phyloP scores from a whole-genome alignment of 2,329 filamentous ascomycete genomes.

The Penicillium expansum region DNA sequence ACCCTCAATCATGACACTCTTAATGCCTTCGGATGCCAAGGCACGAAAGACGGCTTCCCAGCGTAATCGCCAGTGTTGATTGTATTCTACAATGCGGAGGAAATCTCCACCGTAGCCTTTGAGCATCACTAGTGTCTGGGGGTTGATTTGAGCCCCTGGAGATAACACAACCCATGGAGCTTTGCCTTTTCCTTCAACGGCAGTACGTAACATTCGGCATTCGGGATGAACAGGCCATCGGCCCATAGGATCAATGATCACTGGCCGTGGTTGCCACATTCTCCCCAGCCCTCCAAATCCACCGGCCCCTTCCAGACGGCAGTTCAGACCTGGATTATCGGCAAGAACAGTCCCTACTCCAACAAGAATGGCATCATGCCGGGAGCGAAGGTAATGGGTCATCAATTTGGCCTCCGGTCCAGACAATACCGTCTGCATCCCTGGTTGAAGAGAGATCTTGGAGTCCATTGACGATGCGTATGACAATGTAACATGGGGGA shows the following conservation, averaged over 20 bases:
- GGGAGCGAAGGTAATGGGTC: constrained; percentile 84
- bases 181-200: constrained; percentile 62
- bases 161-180: constrained; percentile 70
- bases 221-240: constrained; percentile 64
- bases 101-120: constrained; percentile 49
- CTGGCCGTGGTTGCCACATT: constrained; percentile 69
- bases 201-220: constrained; percentile 66
- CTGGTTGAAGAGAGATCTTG: constrained; percentile 70
- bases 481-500: constrained; percentile 71
- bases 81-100: constrained; percentile 40
- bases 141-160: constrained; percentile 45
- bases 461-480: constrained; percentile 90
- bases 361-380: constrained; percentile 79
- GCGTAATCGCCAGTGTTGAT: constrained; percentile 49
- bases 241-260: constrained; percentile 76
- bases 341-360: constrained; percentile 80
- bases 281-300: constrained; percentile 54
- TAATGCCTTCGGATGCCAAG: constrained; percentile 59
- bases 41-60: constrained; percentile 65
- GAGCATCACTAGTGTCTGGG: constrained; percentile 45
- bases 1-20: constrained; percentile 89
- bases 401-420: constrained; percentile 82
- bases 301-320: constrained; percentile 63
- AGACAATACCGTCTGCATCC: constrained; percentile 77
- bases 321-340: constrained; percentile 84